phyloP scores from a whole-genome alignment of 1,139 yeast species.

The Meyerozyma smithsonii region DNA sequence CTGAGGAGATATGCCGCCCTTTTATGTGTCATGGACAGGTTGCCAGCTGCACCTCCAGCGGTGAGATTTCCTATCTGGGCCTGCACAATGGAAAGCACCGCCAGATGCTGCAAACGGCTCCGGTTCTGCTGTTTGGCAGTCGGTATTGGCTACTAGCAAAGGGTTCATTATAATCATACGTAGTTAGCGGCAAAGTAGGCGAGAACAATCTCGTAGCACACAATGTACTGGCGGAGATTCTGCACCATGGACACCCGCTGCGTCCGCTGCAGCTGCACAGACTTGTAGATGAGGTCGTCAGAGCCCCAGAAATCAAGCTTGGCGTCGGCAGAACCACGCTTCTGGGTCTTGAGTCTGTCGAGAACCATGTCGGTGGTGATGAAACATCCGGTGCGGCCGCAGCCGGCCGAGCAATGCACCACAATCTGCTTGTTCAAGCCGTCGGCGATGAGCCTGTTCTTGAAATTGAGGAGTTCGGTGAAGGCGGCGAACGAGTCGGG shows the following conservation, averaged over 20 bases:
- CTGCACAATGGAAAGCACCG: constrained; percentile 1
- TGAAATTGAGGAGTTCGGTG: constrained; percentile 47
- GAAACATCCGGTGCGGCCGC: constrained; percentile 17
- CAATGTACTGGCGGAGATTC: constrained; percentile 40
- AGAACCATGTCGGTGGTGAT: constrained; percentile 16
- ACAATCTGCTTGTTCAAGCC: constrained; percentile 21
- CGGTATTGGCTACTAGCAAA: not conserved
- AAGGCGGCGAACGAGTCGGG: constrained; percentile 53
- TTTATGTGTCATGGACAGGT: not conserved
- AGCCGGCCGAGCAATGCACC: constrained; percentile 22
- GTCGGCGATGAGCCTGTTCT: constrained; percentile 31
- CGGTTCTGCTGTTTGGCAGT: too few relatives aligned
- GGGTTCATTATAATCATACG: not conserved
- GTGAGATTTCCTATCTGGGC: not conserved
- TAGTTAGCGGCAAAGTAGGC: constrained; percentile 14
- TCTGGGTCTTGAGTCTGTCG: constrained; percentile 1
- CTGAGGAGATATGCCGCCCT: not conserved
- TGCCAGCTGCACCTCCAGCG: not conserved
- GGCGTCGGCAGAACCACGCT: not conserved
- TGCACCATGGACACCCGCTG: constrained; percentile 46
- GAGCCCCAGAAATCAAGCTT: constrained; percentile 11
- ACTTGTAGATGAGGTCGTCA: constrained; percentile 25
- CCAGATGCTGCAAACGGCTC: too few relatives aligned
- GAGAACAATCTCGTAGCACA: constrained; percentile 38
- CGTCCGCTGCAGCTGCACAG: constrained; percentile 37